Evolutionary conservation across 2,329 filamentous ascomycete genomes (phyloP), one percentile per base, ranked within the genome.

Genomic region (Botrytis paeoniae): DNA sequence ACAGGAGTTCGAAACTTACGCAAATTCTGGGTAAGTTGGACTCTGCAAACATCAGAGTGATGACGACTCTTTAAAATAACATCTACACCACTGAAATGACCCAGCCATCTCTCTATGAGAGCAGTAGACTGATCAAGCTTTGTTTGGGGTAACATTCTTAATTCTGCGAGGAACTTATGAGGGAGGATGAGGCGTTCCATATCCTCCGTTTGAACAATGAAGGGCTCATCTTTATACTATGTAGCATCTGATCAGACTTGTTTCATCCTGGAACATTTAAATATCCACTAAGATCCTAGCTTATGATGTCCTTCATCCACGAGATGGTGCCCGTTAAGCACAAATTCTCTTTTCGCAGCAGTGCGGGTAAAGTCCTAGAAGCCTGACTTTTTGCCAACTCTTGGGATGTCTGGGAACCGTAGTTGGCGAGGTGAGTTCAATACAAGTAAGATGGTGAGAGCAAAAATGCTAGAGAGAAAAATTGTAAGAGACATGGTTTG

Each of bases 61-160:
- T 70, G 54, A 14, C 68, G 68, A 54, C 54, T 70, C 25, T 70
- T n/a, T 1, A 70, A 20, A 37, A 61, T 61, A 25, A 61, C 20
- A 61, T 70, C 68, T n/a, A 70, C 39, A 35, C 54, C 68, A 70
- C 68, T 70, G 12, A 61, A 70, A 10, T 37, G 25, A 2, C 68
- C 68, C 7, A 61, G 37, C n/a, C 59, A 59, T 61, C 54, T 70
- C 22, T 70, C 68, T 32, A 61, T 41, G 18, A 70, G 68, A 60
- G 68, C 68, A 45, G n/a, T 37, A 39, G 68, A 61, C 10, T 70
- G 68, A 61, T 41, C 45, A 12, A 71, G 59, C n/a, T 71, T 71
- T 32, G 60, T 29, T 63, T 71, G 59, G 1, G 59, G 60, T 20
- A 64, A 22, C 69, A 71, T 63, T 3, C 69, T 43, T 41, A 71